Base-by-base conservation (phyloP, 2,329 filamentous ascomycete genomes). In the Trichoderma lentiforme region DNA sequence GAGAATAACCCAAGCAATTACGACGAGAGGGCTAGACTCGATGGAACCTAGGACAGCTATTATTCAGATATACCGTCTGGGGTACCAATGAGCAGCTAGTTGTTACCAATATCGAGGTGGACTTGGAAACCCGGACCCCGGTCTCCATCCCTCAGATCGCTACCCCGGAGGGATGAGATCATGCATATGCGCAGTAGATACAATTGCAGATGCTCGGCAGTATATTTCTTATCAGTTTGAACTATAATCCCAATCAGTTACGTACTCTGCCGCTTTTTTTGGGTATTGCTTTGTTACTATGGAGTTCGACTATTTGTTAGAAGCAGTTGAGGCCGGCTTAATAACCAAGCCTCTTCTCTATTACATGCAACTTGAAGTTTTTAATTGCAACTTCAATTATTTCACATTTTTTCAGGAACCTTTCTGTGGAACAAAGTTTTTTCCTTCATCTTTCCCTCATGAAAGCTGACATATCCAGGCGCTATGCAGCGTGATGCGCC, bases 1-100 rank as follows among this genome's bases (percentile, higher is more conserved):
- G 69, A 71, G 69, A 71, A 65, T 26, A 71, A 66, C 43, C 69
- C 69, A 71, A 63, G 51, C 34, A n/a, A 71, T 71, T 61, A 71
- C 69, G 69, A 71, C 69, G 69, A 66, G 28, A 58, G 62, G 69
- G 28, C 69, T 71, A 71, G 51, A 36, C 69, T 71, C 51, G 51
- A 71, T 58, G 14, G 15, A 71, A 53, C 9, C 36, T 71, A 71
- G 69, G 21, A 39, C 7, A 7, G n/a, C 6, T 18, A 60, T 58
- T 51, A 66, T 47, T 26, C 12, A 60, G 24, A 32, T 32, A 65
- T 61, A 34, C 21, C 32, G 4, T 63, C 58, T 63, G 28, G 57
- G 26, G 57, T 56, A 32, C 43, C 39, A 63, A 70, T 56, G 53
- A 58, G 32, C 47, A 53, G 21, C 47, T 57, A 32, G 51, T n/a